Evolutionary conservation across 2,329 filamentous ascomycete species (phyloP), one percentile per base, ranked within the genome.

Genomic region (Epichloe amarillans): DNA sequence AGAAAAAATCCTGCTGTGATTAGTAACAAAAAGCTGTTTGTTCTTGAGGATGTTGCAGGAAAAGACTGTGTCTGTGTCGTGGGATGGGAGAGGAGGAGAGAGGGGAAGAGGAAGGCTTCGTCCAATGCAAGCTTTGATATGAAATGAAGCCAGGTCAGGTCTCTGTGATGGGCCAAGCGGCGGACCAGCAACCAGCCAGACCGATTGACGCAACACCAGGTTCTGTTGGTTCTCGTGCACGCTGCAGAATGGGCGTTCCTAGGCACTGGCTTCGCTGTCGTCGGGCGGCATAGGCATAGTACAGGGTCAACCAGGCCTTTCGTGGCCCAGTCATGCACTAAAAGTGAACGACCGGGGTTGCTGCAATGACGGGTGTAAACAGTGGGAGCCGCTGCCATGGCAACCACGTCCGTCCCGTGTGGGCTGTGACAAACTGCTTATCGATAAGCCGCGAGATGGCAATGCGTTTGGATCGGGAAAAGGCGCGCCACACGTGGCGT

Each of bases 381-480:
- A 69, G 53, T 54, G 48, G 37, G 54, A 46, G 49, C 23, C 33
- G 66, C 56, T 69, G 66, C 62, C 65, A 69, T 65, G 62, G 66
- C 66, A 68, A 70, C 66, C 51, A 23, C 19, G 23, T 14, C 10
- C 26, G 7, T 21, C 19, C 5, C 26, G 33, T 21, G 3, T 14
- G 14, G n/a, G n/a, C 17, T 19, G 11, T 40, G n/a, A n/a, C n/a
- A n/a, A n/a, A n/a, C n/a, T n/a, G n/a, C n/a, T n/a, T 47, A 41
- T 47, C 23, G 46, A 47, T 47, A 47, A 30, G 2, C 12, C 4
- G 30, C 30, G 30, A 12, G 5, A 17, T 5, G 6, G 8, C 15
- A 15, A 15, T 46, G 17, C 17, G 5, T 23, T 19, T 8, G 30
- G 6, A 7, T 15, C 1, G 37, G 37, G 6, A 39, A 38, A 38